These are phyloP conservation scores for Magnusiomyces starmeri DNA, from an alignment of 1,139 yeast species.

Conservation along the genomic window DNA sequence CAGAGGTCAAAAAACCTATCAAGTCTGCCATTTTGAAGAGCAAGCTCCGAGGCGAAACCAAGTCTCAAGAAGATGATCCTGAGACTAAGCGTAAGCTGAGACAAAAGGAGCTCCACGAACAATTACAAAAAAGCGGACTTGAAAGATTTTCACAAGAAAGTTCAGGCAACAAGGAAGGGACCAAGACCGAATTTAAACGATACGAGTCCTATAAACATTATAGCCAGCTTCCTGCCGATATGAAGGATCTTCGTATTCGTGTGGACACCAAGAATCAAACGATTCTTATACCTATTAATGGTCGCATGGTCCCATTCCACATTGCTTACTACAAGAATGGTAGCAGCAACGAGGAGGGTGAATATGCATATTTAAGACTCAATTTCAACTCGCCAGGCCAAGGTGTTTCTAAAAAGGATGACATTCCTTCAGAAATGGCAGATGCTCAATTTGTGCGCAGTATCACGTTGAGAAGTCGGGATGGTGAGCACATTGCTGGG, in stretches of 20 bases:
- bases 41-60: conserved; percentile 71
- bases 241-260: conserved; percentile 76
- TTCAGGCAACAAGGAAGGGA: conserved; percentile 51
- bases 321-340: conserved; percentile 92
- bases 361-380: conserved; percentile 79
- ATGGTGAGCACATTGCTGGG: conserved; percentile 86
- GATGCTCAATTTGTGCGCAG: conserved; percentile 75
- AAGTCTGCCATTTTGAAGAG: conserved; percentile 51
- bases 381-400: conserved; percentile 93
- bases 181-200: conserved; percentile 72
- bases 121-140: conserved; percentile 73
- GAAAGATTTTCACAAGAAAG: conserved; percentile 31
- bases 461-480: conserved; percentile 81
- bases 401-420: conserved; percentile 58
- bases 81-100: conserved; percentile 78
- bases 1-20: conserved; percentile 20
- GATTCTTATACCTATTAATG: conserved; percentile 82
- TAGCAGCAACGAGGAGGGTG: conserved; percentile 94
- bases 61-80: conserved; percentile 61
- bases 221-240: conserved; percentile 77
- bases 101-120: conserved; percentile 76
- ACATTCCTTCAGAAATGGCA: conserved; percentile 82
- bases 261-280: conserved; percentile 87
- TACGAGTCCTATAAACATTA: conserved; percentile 94
- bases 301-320: conserved; percentile 97